These are phyloP conservation scores for Hansfordia pulvinata DNA, from an alignment of 2,329 filamentous ascomycete genomes.

Conservation along the genomic window DNA sequence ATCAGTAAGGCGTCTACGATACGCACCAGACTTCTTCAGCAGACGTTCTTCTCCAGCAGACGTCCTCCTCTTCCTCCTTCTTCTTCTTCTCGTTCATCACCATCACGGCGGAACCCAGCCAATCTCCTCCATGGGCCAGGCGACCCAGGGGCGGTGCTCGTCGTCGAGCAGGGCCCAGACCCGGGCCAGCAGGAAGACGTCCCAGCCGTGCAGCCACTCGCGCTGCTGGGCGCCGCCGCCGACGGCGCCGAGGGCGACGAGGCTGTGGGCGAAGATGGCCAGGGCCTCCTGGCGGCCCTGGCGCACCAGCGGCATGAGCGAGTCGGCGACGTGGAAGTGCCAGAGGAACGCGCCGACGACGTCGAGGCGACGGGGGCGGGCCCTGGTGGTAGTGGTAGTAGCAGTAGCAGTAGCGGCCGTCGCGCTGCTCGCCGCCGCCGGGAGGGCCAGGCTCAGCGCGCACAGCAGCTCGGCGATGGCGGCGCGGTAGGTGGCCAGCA, in stretches of 20 bases:
- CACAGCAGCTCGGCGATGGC: slow-evolving; percentile 1
- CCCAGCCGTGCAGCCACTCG: slow-evolving; percentile 9
- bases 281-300: slow-evolving; percentile 10
- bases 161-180: slow-evolving; percentile 6
- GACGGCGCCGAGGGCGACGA: slow-evolving; percentile 5
- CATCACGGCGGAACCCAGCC: slow-evolving; percentile 19
- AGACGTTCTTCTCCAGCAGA: too few relatives aligned
- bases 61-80: too few relatives aligned
- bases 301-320: slow-evolving; percentile 1
- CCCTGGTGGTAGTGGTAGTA: too few relatives aligned
- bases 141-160: slow-evolving; percentile 7
- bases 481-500: neutral
- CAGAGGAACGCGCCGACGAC: slow-evolving; percentile 17
- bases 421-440: too few relatives aligned
- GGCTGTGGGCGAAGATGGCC: slow-evolving; percentile 17
- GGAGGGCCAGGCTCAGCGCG: neutral
- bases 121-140: slow-evolving; percentile 8
- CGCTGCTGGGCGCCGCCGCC: too few relatives aligned
- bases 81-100: too few relatives aligned
- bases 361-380: too few relatives aligned
- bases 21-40: too few relatives aligned
- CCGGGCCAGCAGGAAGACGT: slow-evolving; percentile 5
- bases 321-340: slow-evolving; percentile 16
- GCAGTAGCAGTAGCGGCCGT: too few relatives aligned
- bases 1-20: too few relatives aligned